phyloP scores from a whole-genome alignment of 768 basidiomycete genomes.

The Rhodocollybia butyracea region DNA sequence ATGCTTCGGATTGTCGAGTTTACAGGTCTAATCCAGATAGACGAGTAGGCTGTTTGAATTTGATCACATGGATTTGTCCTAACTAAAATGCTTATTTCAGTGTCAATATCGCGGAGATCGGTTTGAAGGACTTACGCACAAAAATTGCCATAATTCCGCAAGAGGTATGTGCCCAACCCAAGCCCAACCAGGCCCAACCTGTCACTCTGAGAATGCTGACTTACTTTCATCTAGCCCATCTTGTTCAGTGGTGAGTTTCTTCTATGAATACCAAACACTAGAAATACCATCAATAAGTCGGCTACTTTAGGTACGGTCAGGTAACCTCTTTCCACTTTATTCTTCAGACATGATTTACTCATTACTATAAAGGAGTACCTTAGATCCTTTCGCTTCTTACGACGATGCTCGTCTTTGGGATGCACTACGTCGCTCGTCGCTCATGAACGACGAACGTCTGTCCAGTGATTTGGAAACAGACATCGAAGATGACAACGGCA shows the following conservation, averaged over 20 bases:
- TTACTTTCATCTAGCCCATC: conserved; percentile 37
- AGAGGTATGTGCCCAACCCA: conserved; percentile 52
- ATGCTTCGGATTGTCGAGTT: conserved; percentile 72
- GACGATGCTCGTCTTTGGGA: conserved; percentile 68
- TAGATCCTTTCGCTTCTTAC: conserved; percentile 59
- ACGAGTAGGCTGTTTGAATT: conserved; percentile 39
- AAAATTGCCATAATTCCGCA: conserved; percentile 68
- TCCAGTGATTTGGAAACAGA: background rate
- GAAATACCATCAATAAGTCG: conserved; percentile 20
- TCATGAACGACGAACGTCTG: conserved; percentile 32
- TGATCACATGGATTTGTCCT: background rate
- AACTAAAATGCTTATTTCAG: conserved; percentile 27
- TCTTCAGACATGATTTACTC: no score
- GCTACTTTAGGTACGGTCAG: conserved; percentile 45
- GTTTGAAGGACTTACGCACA: conserved; percentile 57
- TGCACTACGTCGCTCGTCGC: conserved; percentile 60
- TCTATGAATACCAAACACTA: conserved; percentile 16
- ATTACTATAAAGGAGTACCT: no score
- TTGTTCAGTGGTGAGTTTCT: conserved; percentile 55
- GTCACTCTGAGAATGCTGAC: background rate
- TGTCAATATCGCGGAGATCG: conserved; percentile 66
- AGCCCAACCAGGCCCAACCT: conserved; percentile 11
- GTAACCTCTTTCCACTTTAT: no score
- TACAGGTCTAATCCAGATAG: conserved; percentile 59
- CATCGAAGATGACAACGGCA: conserved; percentile 24